Evolutionary conservation across 768 basidiomycete species (phyloP).

Genomic region (Naganishia vaughanmartiniae): DNA sequence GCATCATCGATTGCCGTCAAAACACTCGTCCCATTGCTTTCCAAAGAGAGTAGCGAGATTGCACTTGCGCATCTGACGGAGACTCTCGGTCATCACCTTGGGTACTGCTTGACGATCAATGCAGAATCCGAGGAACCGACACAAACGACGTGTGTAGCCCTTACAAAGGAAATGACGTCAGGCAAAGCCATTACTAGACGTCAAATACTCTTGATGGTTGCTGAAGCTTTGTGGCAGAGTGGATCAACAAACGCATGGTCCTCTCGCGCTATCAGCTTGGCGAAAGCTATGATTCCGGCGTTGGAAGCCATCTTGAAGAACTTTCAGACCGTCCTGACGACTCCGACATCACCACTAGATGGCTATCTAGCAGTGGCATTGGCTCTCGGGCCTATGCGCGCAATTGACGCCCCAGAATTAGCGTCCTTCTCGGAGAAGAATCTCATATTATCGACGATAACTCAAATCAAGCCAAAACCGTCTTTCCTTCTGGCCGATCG

Average conservation of each 20-base stretch:
- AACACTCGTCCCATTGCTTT: slow-evolving; percentile 55
- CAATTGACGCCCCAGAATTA: slow-evolving; percentile 31
- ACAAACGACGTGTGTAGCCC: slow-evolving; percentile 55
- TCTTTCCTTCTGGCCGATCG: slow-evolving; percentile 79
- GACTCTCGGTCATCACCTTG: slow-evolving; percentile 64
- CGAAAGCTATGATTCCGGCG: slow-evolving; percentile 60
- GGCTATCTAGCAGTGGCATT: slow-evolving; percentile 74
- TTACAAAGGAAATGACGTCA: slow-evolving; percentile 71
- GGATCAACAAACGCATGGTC: slow-evolving; percentile 49
- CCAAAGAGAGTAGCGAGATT: slow-evolving; percentile 76
- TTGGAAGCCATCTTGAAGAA: slow-evolving; percentile 71
- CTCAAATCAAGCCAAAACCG: slow-evolving; percentile 62
- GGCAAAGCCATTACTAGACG: slow-evolving; percentile 64
- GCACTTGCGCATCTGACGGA: slow-evolving; percentile 61
- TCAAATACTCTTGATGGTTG: slow-evolving; percentile 65
- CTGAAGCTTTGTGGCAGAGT: slow-evolving; percentile 61
- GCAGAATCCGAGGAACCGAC: slow-evolving; percentile 54
- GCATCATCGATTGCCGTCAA: slow-evolving; percentile 58
- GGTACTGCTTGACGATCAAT: slow-evolving; percentile 56
- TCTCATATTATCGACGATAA: slow-evolving; percentile 43
- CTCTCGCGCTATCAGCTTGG: slow-evolving; percentile 59
- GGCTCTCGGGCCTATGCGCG: slow-evolving; percentile 62
- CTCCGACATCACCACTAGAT: slow-evolving; percentile 67
- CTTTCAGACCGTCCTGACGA: slow-evolving; percentile 53
- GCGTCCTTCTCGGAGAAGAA: slow-evolving; percentile 37